A percentile compares a stretch with the other conserved stretches of the same genome.
phyloP scores from a whole-genome alignment of 805 yeast species.

The Pichia occidentalis region DNA sequence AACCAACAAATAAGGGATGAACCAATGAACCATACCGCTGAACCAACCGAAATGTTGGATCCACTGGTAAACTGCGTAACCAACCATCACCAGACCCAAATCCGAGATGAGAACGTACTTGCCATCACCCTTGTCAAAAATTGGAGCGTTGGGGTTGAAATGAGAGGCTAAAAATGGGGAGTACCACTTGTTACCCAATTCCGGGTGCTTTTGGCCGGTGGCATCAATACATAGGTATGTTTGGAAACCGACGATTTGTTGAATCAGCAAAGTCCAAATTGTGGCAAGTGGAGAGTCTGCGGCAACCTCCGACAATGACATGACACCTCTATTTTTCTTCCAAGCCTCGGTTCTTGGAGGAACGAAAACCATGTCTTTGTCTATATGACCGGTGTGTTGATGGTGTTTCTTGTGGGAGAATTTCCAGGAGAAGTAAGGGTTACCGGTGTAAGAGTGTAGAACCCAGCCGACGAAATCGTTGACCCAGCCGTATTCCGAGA shows the following conservation, averaged over 20 bases:
- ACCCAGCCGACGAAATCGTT: conserved; percentile 58
- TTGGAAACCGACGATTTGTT: conserved; percentile 53
- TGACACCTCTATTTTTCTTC: conserved; percentile 28
- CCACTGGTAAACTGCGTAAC: conserved; percentile 47
- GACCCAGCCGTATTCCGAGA: conserved; percentile 45
- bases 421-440: conserved; percentile 61
- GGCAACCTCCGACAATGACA: conserved; percentile 37
- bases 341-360: conserved; percentile 48
- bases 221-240: conserved; percentile 45
- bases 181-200: conserved; percentile 21
- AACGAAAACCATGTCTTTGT: conserved; percentile 54
- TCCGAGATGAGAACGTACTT: conserved; percentile 52
- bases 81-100: conserved; percentile 43
- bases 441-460: conserved; percentile 48
- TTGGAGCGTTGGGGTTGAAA: conserved; percentile 48
- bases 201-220: conserved; percentile 48
- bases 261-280: conserved; percentile 38
- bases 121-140: conserved; percentile 47
- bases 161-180: conserved; percentile 41
- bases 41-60: conserved; percentile 40
- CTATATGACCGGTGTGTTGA: conserved; percentile 55
- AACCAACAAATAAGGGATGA: conserved; percentile 51
- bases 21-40: conserved; percentile 49
- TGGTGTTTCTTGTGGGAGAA: conserved; percentile 56
- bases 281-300: conserved; percentile 52